Evolutionary conservation across 2,329 filamentous ascomycete genomes (phyloP).

Genomic region (Zarea fungicola): DNA sequence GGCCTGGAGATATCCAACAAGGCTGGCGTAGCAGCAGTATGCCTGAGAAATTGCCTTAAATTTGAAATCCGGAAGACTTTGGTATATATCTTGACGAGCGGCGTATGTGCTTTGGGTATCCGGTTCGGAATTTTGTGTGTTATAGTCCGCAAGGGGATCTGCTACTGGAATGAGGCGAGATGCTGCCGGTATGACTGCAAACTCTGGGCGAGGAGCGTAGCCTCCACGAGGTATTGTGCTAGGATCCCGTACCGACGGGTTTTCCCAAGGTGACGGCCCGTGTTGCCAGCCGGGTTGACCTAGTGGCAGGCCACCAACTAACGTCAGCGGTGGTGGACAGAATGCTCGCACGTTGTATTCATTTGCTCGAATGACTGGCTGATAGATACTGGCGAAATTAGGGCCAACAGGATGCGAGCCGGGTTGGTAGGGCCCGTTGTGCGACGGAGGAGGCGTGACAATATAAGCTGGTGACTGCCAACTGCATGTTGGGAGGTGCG

Average conservation of each 20-base stretch:
- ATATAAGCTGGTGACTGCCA: not conserved
- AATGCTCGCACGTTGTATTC: constrained; percentile 35
- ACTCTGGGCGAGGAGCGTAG: not conserved
- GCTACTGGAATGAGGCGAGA: not conserved
- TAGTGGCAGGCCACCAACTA: constrained; percentile 26
- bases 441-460: not conserved
- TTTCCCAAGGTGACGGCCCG: not conserved
- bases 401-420: not conserved
- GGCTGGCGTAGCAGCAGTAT: constrained; percentile 67
- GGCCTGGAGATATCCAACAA: constrained; percentile 60
- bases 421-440: not conserved
- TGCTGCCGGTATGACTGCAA: not conserved
- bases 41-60: constrained; percentile 65
- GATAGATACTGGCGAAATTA: constrained; percentile 19
- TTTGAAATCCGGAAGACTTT: constrained; percentile 45
- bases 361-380: constrained; percentile 30
- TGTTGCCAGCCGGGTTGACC: constrained; percentile 24
- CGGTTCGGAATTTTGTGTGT: not conserved
- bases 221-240: not conserved
- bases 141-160: not conserved
- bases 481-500: not conserved
- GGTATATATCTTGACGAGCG: not conserved
- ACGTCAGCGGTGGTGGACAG: constrained; percentile 30
- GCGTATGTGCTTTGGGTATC: not conserved
- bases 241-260: constrained; percentile 2